Conservation (phyloP, 306 rosid species). For the Quercus rubra region DNA sequence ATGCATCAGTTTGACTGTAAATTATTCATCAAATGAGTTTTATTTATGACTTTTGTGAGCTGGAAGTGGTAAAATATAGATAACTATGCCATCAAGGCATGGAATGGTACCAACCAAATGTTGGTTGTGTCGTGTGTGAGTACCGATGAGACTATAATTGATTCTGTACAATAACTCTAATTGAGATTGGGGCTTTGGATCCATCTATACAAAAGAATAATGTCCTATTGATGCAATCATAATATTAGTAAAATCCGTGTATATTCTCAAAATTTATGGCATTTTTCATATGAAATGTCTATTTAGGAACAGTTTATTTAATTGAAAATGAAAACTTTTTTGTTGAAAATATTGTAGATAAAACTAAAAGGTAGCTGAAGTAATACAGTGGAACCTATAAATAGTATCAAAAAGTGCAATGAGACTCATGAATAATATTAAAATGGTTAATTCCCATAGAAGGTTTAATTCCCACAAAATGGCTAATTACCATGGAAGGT, state of each 20-base stretch:
- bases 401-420: too few species aligned
- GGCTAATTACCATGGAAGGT: too few species aligned
- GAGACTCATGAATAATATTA: too few species aligned
- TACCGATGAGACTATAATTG: slow-evolving; percentile 9
- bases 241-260: neutral
- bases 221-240: neutral
- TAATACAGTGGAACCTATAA: too few species aligned
- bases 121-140: slow-evolving; percentile 3
- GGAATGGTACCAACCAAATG: slow-evolving; percentile 9
- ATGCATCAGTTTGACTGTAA: slow-evolving; percentile 40
- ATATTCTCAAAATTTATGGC: neutral
- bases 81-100: neutral
- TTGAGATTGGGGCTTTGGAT: neutral
- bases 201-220: neutral
- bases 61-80: neutral
- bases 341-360: too few species aligned
- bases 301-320: too few species aligned
- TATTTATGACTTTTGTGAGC: neutral
- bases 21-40: neutral
- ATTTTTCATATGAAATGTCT: too few species aligned
- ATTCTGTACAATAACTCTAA: neutral
- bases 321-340: too few species aligned
- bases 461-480: too few species aligned
- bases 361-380: too few species aligned
- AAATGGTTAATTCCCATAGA: too few species aligned